Evolutionary conservation across 495 filamentous ascomycete genomes (phyloP).

Genomic region (Lichina pygmaea): DNA sequence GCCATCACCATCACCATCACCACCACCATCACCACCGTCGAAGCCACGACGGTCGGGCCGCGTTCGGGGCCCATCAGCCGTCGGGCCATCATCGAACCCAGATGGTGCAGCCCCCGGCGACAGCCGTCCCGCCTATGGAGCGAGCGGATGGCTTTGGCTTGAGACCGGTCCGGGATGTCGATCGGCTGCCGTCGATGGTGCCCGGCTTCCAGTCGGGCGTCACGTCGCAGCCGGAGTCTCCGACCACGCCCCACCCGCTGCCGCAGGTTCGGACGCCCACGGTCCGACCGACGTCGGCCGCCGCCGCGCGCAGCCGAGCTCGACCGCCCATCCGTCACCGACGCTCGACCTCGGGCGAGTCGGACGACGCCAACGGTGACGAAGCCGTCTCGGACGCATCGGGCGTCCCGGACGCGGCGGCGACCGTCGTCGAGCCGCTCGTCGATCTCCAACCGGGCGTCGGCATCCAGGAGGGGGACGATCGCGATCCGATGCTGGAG

Average conservation of each 20-base stretch:
- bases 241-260: constrained; percentile 65
- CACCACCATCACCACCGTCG: constrained; percentile 31
- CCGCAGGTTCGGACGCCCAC: constrained; percentile 16
- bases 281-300: constrained; percentile 22
- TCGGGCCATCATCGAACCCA: constrained; percentile 19
- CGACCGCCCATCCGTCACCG: constrained; percentile 72
- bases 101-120: constrained; percentile 36
- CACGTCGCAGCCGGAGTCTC: constrained; percentile 74
- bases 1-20: constrained; percentile 21
- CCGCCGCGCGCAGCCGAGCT: constrained; percentile 16
- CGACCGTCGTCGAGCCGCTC: constrained; percentile 25
- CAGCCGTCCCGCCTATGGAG: constrained; percentile 48
- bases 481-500: constrained; percentile 44
- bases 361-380: constrained; percentile 64
- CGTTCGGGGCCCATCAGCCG: constrained; percentile 10
- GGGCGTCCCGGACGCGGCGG: constrained; percentile 30
- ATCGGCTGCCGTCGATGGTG: constrained; percentile 66
- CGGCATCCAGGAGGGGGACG: constrained; percentile 17
- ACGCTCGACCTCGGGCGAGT: constrained; percentile 61
- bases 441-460: constrained; percentile 36
- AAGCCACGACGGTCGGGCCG: constrained; percentile 30
- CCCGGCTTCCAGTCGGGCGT: constrained; percentile 42
- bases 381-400: constrained; percentile 44
- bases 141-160: constrained; percentile 44
- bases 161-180: constrained; percentile 59